Evolutionary conservation across 1,139 yeast genomes (phyloP).

Genomic region (Yamadazyma kanchanaburiensis): DNA sequence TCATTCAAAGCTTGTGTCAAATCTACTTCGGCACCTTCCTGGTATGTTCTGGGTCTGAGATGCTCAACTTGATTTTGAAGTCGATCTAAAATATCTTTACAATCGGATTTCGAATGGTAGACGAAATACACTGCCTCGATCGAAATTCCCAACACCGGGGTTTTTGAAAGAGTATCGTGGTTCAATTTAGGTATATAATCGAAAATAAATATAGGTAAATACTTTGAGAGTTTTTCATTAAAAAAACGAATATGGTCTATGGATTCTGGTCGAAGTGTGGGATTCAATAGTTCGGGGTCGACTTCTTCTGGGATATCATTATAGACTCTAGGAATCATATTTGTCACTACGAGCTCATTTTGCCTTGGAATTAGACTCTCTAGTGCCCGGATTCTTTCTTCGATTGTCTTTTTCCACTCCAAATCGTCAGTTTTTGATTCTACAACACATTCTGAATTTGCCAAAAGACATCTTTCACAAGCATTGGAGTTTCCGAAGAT

Average conservation of each 20-base stretch:
- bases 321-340: neutral
- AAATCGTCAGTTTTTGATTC: conserved; percentile 2
- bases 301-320: neutral
- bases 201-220: conserved; percentile 8
- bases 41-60: too few relatives aligned
- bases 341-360: neutral
- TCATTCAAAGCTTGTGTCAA: conserved; percentile 5
- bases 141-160: neutral
- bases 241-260: conserved; percentile 3
- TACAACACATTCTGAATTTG: conserved; percentile 1
- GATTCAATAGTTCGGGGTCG: neutral
- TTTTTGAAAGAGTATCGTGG: neutral
- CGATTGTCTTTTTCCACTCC: conserved; percentile 2
- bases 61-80: too few relatives aligned
- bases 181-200: conserved; percentile 8
- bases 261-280: conserved; percentile 1
- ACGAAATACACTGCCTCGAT: neutral
- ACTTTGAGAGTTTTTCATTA: conserved; percentile 5
- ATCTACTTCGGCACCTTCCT: neutral
- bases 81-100: too few relatives aligned
- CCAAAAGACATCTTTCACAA: conserved; percentile 2
- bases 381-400: conserved; percentile 1
- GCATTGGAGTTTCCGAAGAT: neutral
- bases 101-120: too few relatives aligned
- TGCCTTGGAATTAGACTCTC: conserved; percentile 1